Base-by-base conservation (phyloP, 768 basidiomycete species). In the Tremella fuciformis region DNA sequence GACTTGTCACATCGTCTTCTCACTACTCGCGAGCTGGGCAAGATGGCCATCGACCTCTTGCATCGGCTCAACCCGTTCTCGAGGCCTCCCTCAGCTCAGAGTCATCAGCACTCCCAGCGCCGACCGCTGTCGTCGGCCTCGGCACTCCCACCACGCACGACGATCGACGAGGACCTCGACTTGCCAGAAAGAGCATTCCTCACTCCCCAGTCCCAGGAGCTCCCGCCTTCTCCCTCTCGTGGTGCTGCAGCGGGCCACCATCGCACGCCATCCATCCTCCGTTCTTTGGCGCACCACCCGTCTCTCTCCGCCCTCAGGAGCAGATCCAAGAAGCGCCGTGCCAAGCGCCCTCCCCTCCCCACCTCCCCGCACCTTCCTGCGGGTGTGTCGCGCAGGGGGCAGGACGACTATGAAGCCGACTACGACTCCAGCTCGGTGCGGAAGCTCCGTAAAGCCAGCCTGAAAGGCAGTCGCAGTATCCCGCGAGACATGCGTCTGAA, bases 231-330 rank as follows among this genome's bases (percentile, higher is more conserved):
- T 34, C 29, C 42, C n/a, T n/a, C 26, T 50, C 21, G 21, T 8
- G 4, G 8, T 50, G 4, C 19, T 8, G 8, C 49, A 19, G n/a
- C 4, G 15, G 25, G 6, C 53, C 59, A 19, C 29, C 53, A 34
- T 19, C 53, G 57, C 15, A 59, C 64, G 2, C 64, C 64, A 21
- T 57, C 61, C 16, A 51, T 66, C 54, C 53, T 66, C 13, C 53
- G 61, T 0, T 29, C 61, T 3, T 48, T 72, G 13, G 70, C 70
- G 0, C 70, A 72, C 46, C 65, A 69, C 58, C 67, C 70, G 8
- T 63, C 59, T 40, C 55, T 72, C 13, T 68, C 67, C 8, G 70
- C 67, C 2, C 55, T 72, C 11, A 65, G 61, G 53, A 38, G 24
- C 2, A 58, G 29, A 41, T 62, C 55, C 16, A 63, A 56, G 56